A percentile compares a stretch with the other conserved stretches of the same genome.
phyloP scores from a whole-genome alignment of 208 protist species.

The Jaenimonas drosophilae region DNA sequence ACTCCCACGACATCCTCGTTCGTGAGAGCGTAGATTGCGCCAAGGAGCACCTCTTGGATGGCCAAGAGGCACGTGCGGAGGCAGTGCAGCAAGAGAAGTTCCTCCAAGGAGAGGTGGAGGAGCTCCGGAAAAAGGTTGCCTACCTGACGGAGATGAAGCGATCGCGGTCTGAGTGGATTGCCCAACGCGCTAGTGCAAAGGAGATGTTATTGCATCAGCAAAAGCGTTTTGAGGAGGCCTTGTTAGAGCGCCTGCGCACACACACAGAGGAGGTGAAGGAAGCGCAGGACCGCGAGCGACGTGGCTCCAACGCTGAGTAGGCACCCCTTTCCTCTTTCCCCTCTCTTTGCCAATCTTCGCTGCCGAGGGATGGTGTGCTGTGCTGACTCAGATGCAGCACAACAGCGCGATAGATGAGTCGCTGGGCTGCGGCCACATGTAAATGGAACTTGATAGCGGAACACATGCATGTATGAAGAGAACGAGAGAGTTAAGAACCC shows the following conservation, averaged over 20 bases:
- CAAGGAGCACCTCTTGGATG: constrained; percentile 12
- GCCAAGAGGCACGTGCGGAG: constrained; percentile 16
- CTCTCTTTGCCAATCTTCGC: too few species aligned
- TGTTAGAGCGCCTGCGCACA: constrained; percentile 21
- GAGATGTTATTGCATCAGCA: constrained; percentile 13
- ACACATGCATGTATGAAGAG: too few species aligned
- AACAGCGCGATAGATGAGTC: too few species aligned
- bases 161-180: too few species aligned
- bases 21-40: constrained; percentile 9
- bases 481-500: too few species aligned
- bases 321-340: not conserved
- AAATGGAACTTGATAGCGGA: too few species aligned
- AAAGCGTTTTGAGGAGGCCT: constrained; percentile 10
- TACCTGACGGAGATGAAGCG: constrained; percentile 12
- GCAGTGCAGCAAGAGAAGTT: not conserved
- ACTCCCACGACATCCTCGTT: constrained; percentile 16
- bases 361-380: too few species aligned
- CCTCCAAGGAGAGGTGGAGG: constrained; percentile 18
- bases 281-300: constrained; percentile 23
- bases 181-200: too few species aligned
- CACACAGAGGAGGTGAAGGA: constrained; percentile 24
- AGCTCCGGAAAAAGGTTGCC: constrained; percentile 10
- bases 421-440: too few species aligned
- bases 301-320: constrained; percentile 4
- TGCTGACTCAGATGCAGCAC: too few species aligned